phyloP scores from a whole-genome alignment of 2,329 filamentous ascomycete genomes.

The Geosmithia flava region DNA sequence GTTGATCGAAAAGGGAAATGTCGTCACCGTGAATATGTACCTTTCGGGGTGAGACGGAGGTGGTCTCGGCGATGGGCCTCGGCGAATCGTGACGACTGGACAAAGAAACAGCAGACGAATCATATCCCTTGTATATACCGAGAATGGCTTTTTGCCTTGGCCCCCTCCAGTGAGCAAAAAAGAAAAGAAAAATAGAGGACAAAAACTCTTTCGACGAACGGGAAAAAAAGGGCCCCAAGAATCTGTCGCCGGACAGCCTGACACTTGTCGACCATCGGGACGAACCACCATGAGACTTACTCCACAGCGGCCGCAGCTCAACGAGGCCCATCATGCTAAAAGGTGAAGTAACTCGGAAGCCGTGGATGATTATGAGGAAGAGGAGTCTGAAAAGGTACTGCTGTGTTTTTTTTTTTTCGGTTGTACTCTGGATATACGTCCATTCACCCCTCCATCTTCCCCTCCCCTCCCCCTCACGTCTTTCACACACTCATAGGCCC shows the following conservation, averaged over 20 bases:
- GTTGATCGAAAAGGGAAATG: background rate
- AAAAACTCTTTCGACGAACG: background rate
- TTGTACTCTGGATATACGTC: too few relatives aligned
- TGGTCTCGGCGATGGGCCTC: background rate
- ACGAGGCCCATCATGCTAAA: conserved; percentile 14
- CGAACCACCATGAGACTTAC: conserved; percentile 17
- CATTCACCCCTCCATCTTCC: background rate
- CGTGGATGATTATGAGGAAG: background rate
- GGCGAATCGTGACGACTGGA: background rate
- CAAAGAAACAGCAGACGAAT: conserved; percentile 6
- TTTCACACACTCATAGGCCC: conserved; percentile 2
- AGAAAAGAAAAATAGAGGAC: background rate
- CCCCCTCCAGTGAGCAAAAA: background rate
- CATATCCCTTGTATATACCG: conserved; percentile 21
- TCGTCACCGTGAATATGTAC: background rate
- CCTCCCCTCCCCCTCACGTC: background rate
- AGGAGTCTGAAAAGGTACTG: too few relatives aligned
- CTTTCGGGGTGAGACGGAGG: background rate
- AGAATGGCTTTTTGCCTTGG: conserved; percentile 12
- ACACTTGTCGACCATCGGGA: conserved; percentile 23
- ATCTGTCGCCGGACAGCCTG: conserved; percentile 7
- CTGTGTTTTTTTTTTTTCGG: background rate
- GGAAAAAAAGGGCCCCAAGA: background rate
- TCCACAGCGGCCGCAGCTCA: conserved; percentile 26
- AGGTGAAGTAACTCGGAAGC: background rate